Evolutionary conservation across 768 basidiomycete species (phyloP).

Genomic region (Suillus subluteus): DNA sequence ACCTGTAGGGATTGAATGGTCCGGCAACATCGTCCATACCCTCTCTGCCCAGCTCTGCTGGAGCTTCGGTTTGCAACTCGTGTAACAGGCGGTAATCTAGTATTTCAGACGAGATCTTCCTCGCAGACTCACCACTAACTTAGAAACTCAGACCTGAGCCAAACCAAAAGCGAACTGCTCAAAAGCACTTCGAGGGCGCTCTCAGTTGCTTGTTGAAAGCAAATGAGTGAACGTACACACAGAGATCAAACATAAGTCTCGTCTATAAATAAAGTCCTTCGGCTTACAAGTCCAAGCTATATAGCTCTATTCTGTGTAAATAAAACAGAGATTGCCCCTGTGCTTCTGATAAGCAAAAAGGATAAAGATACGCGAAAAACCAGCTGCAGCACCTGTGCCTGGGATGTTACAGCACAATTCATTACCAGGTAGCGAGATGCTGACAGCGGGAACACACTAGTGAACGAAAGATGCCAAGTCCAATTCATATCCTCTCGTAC

Average conservation of each 20-base stretch:
- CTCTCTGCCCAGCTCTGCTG: too few relatives aligned
- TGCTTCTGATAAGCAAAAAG: conserved; percentile 2
- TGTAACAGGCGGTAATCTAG: too few relatives aligned
- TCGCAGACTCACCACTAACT: too few relatives aligned
- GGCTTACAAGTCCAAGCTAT: conserved; percentile 4
- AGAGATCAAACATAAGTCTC: neutral
- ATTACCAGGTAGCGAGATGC: neutral
- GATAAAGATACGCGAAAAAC: conserved; percentile 6
- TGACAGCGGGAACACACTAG: neutral
- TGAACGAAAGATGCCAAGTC: neutral
- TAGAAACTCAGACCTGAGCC: too few relatives aligned
- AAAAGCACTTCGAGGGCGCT: too few relatives aligned
- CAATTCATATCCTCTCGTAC: conserved; percentile 70
- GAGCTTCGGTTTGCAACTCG: too few relatives aligned
- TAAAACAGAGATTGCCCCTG: neutral
- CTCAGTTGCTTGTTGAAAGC: neutral
- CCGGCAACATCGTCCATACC: too few relatives aligned
- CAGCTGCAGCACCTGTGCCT: neutral
- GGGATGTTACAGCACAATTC: neutral
- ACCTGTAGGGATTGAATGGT: too few relatives aligned
- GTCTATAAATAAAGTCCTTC: neutral
- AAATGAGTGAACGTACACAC: neutral
- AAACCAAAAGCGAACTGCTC: too few relatives aligned
- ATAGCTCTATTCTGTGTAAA: conserved; percentile 2
- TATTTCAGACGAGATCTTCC: too few relatives aligned